These are phyloP conservation scores for Penicillium sp. DNA, from an alignment of 2,329 filamentous ascomycete genomes.

Conservation along the genomic window DNA sequence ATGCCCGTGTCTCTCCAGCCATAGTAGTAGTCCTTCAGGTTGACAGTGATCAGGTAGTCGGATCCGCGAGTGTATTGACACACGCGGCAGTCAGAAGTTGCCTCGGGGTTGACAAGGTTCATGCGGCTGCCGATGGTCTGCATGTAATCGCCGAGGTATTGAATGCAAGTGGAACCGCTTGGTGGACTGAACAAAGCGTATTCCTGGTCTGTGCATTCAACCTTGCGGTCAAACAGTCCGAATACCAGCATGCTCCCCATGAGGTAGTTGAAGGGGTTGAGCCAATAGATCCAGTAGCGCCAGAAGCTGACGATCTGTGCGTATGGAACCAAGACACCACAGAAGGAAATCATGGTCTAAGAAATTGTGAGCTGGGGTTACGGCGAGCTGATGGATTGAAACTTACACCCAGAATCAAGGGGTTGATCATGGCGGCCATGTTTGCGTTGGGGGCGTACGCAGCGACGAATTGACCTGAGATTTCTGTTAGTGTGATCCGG, in stretches of 20 bases:
- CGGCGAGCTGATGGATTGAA: background rate
- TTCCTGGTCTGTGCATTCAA: constrained; percentile 27
- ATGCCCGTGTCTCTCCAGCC: constrained; percentile 68
- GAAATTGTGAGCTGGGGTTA: background rate
- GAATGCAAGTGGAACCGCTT: constrained; percentile 54
- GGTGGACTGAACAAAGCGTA: constrained; percentile 35
- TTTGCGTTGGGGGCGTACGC: constrained; percentile 68
- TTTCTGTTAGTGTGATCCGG: background rate
- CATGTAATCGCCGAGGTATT: constrained; percentile 60
- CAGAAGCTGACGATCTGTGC: constrained; percentile 33
- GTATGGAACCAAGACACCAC: constrained; percentile 34
- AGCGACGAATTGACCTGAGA: constrained; percentile 68
- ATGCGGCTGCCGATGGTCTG: constrained; percentile 47
- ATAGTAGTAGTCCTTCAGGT: constrained; percentile 62
- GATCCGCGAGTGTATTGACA: constrained; percentile 61
- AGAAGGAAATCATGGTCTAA: constrained; percentile 32
- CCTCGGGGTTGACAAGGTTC: constrained; percentile 63
- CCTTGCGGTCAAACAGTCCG: constrained; percentile 24
- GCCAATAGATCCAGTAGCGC: constrained; percentile 36
- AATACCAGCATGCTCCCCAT: constrained; percentile 33
- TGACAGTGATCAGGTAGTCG: constrained; percentile 62
- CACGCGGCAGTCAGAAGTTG: constrained; percentile 57
- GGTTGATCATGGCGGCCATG: constrained; percentile 73
- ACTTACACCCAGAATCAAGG: constrained; percentile 63
- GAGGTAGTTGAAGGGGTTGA: constrained; percentile 36